Base-by-base conservation (phyloP, 352 stramenopile genomes). In the Globisporangium parvum region DNA sequence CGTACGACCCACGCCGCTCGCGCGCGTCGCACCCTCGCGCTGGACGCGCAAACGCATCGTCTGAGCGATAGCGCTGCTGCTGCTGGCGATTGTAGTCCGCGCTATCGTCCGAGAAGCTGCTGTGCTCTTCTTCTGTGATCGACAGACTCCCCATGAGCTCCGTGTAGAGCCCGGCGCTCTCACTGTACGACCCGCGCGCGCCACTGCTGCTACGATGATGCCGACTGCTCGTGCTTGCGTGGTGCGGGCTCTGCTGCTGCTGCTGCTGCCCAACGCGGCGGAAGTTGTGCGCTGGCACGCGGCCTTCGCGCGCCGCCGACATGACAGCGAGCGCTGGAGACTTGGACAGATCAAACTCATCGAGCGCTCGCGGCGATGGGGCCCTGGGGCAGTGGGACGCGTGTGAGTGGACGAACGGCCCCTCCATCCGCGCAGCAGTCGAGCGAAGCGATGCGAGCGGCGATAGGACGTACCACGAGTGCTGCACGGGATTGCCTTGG, bases 291-390 rank as follows among this genome's bases (percentile, higher is more conserved):
- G 40, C 40, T 37, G 46, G 58, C 49, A 59, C 53, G 33, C 73
- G 70, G 0, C 62, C 67, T 50, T 82, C 72, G 45, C 76, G 75
- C 62, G 77, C 58, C 3, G 76, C 73, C 18, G 76, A 86, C 74
- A 89, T 87, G 24, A 77, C 70, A 11, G 79, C 76, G 2, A 89
- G 66, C 39, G 79, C 79, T 15, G 79, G 79, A 14, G 70, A 84
- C 51, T 86, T 87, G 33, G 79, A 89, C 41, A 89, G 53, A 63
- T 89, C 79, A 50, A 87, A 86, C 52, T 87, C 79, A 37, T 86
- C 70, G 18, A 71, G 57, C 23, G 70, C 59, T n/a, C 64, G 70
- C 4, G 66, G 57, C 15, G 66, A 75, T n/a, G 61, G 57, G 20
- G 45, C 28, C 49, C 58, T 62, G n/a, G n/a, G n/a, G n/a, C n/a